These are phyloP conservation scores for Spathaspora girioi DNA, from an alignment of 805 yeast genomes.

Conservation along the genomic window DNA sequence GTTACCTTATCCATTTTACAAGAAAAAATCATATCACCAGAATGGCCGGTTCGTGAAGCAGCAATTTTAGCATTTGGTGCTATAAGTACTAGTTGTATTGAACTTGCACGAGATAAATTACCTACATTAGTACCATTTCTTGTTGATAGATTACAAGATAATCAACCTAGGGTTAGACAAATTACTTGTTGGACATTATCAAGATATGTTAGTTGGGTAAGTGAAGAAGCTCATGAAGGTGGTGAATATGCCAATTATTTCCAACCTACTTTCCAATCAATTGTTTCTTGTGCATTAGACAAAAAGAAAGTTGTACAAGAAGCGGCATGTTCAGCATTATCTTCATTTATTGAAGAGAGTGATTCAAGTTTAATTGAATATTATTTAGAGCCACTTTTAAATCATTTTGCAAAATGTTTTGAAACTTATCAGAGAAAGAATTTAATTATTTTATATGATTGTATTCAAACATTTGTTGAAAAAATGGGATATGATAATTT, in stretches of 20 bases:
- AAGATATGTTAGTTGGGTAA: constrained; percentile 79
- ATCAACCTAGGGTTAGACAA: constrained; percentile 82
- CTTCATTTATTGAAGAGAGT: constrained; percentile 76
- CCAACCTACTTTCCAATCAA: constrained; percentile 72
- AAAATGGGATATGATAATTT: constrained; percentile 57
- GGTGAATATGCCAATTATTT: constrained; percentile 66
- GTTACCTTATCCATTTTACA: constrained; percentile 73
- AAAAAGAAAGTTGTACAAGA: constrained; percentile 91
- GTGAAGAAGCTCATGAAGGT: constrained; percentile 59
- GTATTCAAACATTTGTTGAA: constrained; percentile 86
- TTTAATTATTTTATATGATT: constrained; percentile 78
- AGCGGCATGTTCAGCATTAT: constrained; percentile 84
- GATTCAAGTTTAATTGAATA: constrained; percentile 60
- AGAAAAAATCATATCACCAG: constrained; percentile 59
- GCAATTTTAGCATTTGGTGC: constrained; percentile 95
- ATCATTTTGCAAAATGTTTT: constrained; percentile 73
- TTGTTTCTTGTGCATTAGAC: constrained; percentile 75
- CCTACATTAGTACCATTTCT: constrained; percentile 82
- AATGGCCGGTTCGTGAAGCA: constrained; percentile 92
- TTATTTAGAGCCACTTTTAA: constrained; percentile 62
- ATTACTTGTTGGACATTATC: constrained; percentile 95
- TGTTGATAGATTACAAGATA: constrained; percentile 72
- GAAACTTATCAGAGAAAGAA: constrained; percentile 76
- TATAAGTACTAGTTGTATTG: constrained; percentile 83
- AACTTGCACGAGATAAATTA: constrained; percentile 63